Percentiles rank a stretch among this genome's conserved stretches.
phyloP scores from a whole-genome alignment of 202 grass and related monocot species.

The Saccharum hybrid region DNA sequence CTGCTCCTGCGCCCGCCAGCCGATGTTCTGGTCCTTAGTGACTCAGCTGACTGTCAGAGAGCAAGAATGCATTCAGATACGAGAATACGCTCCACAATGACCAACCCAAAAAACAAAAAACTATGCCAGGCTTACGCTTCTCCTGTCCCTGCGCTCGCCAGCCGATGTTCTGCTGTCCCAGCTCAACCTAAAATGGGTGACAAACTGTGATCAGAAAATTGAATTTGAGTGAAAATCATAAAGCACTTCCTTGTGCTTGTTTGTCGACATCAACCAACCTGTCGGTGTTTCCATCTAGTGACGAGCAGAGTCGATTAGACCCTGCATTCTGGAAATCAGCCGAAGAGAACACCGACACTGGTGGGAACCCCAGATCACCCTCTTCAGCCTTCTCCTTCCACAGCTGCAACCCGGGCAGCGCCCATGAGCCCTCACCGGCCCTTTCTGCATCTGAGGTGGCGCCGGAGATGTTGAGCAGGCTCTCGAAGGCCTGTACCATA shows the following conservation, averaged over 20 bases:
- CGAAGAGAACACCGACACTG: slow-evolving; percentile 45
- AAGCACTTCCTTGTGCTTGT: not conserved
- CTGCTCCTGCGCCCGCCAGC: slow-evolving; percentile 67
- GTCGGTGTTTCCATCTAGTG: slow-evolving; percentile 57
- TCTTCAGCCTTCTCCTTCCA: slow-evolving; percentile 42
- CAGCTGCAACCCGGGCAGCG: slow-evolving; percentile 61
- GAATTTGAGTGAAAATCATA: slow-evolving; percentile 21
- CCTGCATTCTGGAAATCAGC: slow-evolving; percentile 51
- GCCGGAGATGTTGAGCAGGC: slow-evolving; percentile 74
- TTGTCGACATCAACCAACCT: slow-evolving; percentile 51
- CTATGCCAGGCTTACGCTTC: slow-evolving; percentile 57
- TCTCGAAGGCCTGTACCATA: slow-evolving; percentile 85
- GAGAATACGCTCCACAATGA: not conserved
- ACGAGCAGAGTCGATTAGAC: slow-evolving; percentile 44
- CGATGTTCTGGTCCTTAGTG: slow-evolving; percentile 42
- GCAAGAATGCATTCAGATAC: not conserved
- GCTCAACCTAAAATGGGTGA: slow-evolving; percentile 59
- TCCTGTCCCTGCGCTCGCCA: slow-evolving; percentile 63
- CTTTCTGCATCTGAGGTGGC: slow-evolving; percentile 53
- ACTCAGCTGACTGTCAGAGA: not conserved
- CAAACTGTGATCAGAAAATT: slow-evolving; percentile 32
- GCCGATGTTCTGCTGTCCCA: slow-evolving; percentile 58
- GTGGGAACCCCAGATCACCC: slow-evolving; percentile 14
- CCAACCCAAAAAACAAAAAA: not conserved
- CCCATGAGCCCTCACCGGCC: slow-evolving; percentile 69